phyloP scores from a whole-genome alignment of 805 yeast species.

The Maudiozyma turicensis region DNA sequence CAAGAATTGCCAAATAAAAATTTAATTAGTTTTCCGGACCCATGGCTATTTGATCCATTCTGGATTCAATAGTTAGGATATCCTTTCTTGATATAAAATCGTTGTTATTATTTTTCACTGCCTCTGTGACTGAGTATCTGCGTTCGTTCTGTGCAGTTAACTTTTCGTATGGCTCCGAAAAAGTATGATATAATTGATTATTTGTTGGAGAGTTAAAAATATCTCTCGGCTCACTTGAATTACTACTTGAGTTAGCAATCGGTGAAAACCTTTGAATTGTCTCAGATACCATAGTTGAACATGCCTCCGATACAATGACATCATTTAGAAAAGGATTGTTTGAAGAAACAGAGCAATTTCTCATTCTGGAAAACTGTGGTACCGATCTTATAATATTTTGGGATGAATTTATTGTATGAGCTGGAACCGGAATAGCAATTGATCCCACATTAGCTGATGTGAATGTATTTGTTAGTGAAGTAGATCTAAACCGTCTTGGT shows the following conservation, averaged over 20 bases:
- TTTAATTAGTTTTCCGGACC: background rate
- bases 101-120: background rate
- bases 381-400: background rate
- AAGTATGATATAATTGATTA: background rate
- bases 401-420: background rate
- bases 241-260: background rate
- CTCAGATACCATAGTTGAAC: background rate
- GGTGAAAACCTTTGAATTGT: background rate
- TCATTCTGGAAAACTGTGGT: background rate
- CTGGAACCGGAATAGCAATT: background rate
- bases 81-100: background rate
- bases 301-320: background rate
- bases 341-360: background rate
- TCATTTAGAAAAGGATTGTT: background rate
- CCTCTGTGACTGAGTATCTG: background rate
- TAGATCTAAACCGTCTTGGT: background rate
- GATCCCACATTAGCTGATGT: background rate
- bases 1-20: too few species aligned
- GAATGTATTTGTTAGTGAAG: background rate
- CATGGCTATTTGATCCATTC: background rate
- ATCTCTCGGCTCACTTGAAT: background rate
- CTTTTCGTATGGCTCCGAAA: background rate
- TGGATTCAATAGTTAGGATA: background rate
- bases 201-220: background rate
- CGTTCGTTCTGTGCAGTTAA: background rate